Evolutionary conservation across 176 grass and related monocot genomes (phyloP), one percentile per base, ranked within the genome.

Genomic region (Chrysopogon serrulatus): DNA sequence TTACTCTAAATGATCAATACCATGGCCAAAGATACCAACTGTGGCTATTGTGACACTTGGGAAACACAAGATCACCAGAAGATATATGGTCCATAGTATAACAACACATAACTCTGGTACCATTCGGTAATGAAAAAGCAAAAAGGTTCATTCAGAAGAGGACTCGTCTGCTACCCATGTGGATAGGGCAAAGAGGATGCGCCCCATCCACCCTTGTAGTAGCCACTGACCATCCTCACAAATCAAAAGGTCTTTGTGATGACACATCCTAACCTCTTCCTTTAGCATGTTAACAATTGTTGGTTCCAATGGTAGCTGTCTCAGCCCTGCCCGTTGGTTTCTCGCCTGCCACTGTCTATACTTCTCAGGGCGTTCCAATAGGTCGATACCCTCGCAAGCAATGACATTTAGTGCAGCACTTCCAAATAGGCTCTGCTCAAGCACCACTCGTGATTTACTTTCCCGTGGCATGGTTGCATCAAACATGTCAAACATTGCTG

Each of bases 401-500:
- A 62, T 62, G 59, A 62, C 59, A 62, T 62, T 62, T 2, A 62
- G 7, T 1, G 64, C 59, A 30, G 59, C 10, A 6, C 59, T 12
- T 62, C 59, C 59, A 60, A 61, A 61, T 11, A 61, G 4, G n/a
- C 24, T 24, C 24, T 61, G 57, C 57, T 61, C 59, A 27, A 62
- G 59, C 59, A 30, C 26, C 26, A 62, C 12, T 62, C 59, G 24
- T 28, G 59, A 30, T 11, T 15, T 62, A 30, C 24, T 62, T 1
- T 82, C 82, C 59, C 59, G 59, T 6, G 59, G 59, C 26, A 62
- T 62, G 59, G 59, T 62, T 30, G 59, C 82, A 8, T 88, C 90
- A 8, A 91, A 78, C 82, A 79, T 68, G 73, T 88, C 90, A 43
- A 88, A 88, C 0, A 61, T 24, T 62, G 90, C 68, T 0, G 85